Base-by-base conservation (phyloP, 257 asterid species). In the Anisodus acutangulus region DNA sequence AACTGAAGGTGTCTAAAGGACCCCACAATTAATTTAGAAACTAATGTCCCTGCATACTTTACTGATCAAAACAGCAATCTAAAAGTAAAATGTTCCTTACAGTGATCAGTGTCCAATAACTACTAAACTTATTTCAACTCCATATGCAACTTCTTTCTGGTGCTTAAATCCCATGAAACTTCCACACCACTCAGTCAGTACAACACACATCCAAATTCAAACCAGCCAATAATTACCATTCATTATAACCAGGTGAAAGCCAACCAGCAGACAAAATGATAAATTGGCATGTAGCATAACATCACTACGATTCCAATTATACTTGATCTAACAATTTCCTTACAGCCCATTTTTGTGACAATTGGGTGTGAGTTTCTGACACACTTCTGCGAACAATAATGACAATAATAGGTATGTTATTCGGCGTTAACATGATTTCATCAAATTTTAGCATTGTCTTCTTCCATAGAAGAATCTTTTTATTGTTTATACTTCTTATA, bases 101-200 rank as follows among this genome's bases (percentile, higher is more conserved):
- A 4, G 31, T 17, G 11, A 59, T 59, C 66, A 59, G 11, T n/a
- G 22, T 59, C 66, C 66, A 59, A 59, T 59, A n/a, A 59, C 11
- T 59, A 63, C 37, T 9, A 22, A 11, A 9, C 17, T 22, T 26
- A 63, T 63, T 63, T 63, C 70, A 63, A 63, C 70, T 63, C 41
- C 45, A 22, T 62, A 22, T 62, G 69, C 6, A 62, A 62, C 5
- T 62, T 62, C 69, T 11, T 35, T 35, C 3, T 66, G 47, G 55
- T 17, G 79, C 79, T 71, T 71, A 71, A 71, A 66, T 12, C 72
- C 72, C 71, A 64, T 11, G 43, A 64, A 26, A 66, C 47, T 41
- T 45, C 37, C 31, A 9, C 4, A 41, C 37, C 79, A 4, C 55
- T 68, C 51, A 6, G 76, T 69, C 54, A 17, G 41, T 69, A 16